These are phyloP conservation scores for Acacia pycnantha DNA, from an alignment of 331 rosid genomes.

Conservation along the genomic window DNA sequence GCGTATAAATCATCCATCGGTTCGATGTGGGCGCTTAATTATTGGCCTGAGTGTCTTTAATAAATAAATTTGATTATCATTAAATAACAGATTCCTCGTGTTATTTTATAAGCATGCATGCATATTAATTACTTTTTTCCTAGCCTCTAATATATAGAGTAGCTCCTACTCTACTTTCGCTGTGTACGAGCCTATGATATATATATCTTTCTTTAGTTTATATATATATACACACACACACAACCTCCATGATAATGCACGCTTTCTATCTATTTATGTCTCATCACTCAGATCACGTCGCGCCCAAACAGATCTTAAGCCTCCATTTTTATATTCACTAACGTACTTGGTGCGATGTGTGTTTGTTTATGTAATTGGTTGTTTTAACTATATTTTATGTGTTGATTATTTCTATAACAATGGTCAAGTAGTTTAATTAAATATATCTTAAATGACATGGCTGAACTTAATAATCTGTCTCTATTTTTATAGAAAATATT, in stretches of 20 bases:
- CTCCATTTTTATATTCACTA: background rate
- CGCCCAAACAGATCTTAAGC: background rate
- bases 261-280: background rate
- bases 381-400: background rate
- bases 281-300: background rate
- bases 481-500: too few relatives aligned
- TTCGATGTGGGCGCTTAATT: background rate
- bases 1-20: background rate
- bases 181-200: background rate
- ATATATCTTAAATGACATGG: background rate
- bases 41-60: background rate
- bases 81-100: background rate
- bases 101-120: background rate
- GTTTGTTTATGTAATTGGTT: background rate
- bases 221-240: background rate
- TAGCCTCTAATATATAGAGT: background rate
- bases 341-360: background rate
- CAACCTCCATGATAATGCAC: background rate
- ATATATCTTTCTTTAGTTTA: background rate
- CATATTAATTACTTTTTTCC: background rate
- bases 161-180: background rate
- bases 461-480: constrained; percentile 11
- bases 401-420: background rate
- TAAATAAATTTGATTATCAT: background rate
- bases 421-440: background rate